Evolutionary conservation across 2,329 filamentous ascomycete genomes (phyloP).

Genomic region (Madurella fahalii): DNA sequence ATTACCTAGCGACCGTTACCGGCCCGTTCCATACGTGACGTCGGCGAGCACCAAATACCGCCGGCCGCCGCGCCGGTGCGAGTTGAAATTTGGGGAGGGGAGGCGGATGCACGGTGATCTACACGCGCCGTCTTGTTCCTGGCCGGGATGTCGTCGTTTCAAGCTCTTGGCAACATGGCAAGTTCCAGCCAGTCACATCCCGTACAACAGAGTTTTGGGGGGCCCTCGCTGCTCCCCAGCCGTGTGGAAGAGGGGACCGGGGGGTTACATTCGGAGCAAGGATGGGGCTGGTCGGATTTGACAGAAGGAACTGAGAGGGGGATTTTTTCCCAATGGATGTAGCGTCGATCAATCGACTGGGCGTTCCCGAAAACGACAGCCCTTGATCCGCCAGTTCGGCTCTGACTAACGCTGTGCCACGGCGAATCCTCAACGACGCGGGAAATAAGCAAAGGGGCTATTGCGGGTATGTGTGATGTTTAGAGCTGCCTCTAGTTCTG

Average conservation of each 20-base stretch:
- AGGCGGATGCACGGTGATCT: neutral
- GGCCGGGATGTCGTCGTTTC: neutral
- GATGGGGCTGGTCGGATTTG: neutral
- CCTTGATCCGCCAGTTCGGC: slow-evolving; percentile 10
- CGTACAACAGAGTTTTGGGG: neutral
- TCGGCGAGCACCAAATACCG: too few species aligned
- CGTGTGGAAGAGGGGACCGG: neutral
- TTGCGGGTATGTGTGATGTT: too few species aligned
- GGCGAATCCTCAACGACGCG: neutral
- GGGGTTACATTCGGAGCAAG: neutral
- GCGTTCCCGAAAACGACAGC: neutral
- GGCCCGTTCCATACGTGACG: too few species aligned
- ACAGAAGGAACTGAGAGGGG: neutral
- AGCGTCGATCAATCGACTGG: slow-evolving; percentile 9
- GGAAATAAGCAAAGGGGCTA: neutral
- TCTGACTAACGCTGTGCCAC: slow-evolving; percentile 5
- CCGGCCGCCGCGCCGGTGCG: too few species aligned
- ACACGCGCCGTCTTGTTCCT: neutral
- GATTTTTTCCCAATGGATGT: neutral
- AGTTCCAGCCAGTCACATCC: neutral
- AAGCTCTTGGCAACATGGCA: neutral
- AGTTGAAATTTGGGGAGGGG: neutral
- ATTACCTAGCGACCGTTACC: neutral
- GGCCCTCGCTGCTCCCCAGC: neutral
- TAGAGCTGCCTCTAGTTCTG: neutral